Percentiles rank a stretch among this genome's conserved stretches.
Conservation (phyloP, 1,139 yeast species). For the Citeromyces siamensis region DNA sequence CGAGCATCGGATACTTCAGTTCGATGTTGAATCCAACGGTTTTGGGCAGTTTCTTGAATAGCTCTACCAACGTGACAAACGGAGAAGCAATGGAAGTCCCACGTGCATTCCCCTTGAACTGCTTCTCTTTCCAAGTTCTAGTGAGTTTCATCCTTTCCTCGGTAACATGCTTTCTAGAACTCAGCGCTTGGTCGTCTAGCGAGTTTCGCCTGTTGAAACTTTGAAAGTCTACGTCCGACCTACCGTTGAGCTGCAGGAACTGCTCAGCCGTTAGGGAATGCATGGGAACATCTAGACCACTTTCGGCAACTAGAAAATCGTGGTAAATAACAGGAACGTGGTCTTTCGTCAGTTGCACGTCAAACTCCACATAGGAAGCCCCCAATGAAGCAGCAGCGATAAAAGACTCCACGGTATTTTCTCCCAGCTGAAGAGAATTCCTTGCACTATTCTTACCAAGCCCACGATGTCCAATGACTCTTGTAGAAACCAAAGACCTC, state of each 20-base stretch:
- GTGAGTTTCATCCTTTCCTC: constrained; percentile 62
- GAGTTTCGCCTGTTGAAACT: constrained; percentile 13
- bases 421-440: constrained; percentile 84
- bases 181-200: constrained; percentile 18
- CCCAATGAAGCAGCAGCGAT: constrained; percentile 96
- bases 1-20: constrained; percentile 91
- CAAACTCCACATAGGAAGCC: constrained; percentile 88
- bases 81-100: constrained; percentile 88
- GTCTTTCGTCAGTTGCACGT: constrained; percentile 94
- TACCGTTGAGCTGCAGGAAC: constrained; percentile 49
- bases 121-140: constrained; percentile 75
- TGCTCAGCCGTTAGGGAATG: constrained; percentile 86
- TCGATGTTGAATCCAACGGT: constrained; percentile 92
- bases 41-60: constrained; percentile 69
- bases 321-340: constrained; percentile 88
- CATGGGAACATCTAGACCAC: constrained; percentile 96
- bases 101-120: constrained; percentile 84
- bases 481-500: constrained; percentile 79
- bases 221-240: background rate
- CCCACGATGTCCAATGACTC: constrained; percentile 96
- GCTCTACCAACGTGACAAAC: constrained; percentile 79
- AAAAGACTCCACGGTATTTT: constrained; percentile 89
- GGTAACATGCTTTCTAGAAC: constrained; percentile 9
- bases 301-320: constrained; percentile 89
- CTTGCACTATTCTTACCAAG: constrained; percentile 72